Base-by-base conservation (phyloP, 1,139 yeast species). In the Trichomonascaceae sp. region DNA sequence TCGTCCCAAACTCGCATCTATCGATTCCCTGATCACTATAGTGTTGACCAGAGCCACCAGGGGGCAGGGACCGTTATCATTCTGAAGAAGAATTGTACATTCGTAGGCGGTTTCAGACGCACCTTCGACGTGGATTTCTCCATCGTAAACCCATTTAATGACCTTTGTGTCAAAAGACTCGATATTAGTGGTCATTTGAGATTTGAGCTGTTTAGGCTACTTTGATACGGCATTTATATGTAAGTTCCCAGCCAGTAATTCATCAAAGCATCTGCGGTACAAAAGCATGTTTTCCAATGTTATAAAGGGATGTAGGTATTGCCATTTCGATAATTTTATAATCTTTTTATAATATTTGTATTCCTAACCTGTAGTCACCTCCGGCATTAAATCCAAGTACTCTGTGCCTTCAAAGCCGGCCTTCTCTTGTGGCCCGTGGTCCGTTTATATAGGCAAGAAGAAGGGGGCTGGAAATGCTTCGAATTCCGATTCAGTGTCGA, bases 21-120 rank as follows among this genome's bases (percentile, higher is more conserved):
- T 19, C 10, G 47, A 13, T 36, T 50, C 48, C 27, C 59, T 54
- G 22, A 78, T 60, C 7, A 77, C 67, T 30, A 89, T 66, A 0
- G 90, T 80, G 66, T 91, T 91, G 51, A 84, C 77, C 46, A 91
- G 71, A 0, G 96, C 91, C n/a, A 90, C 79, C 46, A 91, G 70
- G 1, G 96, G 96, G 65, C 96, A 90, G 0, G 96, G 96, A 0
- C 96, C 97, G 63, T 90, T 88, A 49, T 70, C 76, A 59, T 87
- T 87, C 69, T 91, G 97, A 18, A 88, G 70, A n/a, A 91, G 70
- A 41, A 90, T 81, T 32, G 46, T 6, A 36, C 53, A 41, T 38
- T 50, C 52, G 17, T 19, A 3, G 22, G 15, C 15, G 10, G 32
- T 24, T 5, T 22, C 45, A 13, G 38, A 7, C n/a, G 30, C 15